Percentiles rank a stretch among this genome's conserved stretches.
Evolutionary conservation across 768 basidiomycete species (phyloP).

Genomic region (Auriscalpium orientale): DNA sequence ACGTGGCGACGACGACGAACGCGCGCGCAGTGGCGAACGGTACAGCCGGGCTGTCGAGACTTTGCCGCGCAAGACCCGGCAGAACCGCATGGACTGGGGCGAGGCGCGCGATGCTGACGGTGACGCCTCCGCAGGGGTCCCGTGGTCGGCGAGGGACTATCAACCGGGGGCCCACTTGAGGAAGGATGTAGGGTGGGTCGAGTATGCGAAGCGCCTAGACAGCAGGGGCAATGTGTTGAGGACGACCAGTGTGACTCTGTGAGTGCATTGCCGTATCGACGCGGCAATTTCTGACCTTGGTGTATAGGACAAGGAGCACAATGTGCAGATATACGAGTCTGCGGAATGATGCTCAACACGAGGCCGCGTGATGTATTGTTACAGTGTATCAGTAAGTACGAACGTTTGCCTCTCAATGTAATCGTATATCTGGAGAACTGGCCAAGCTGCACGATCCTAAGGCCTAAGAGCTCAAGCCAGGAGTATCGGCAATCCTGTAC

Average conservation of each 20-base stretch:
- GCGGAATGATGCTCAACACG: conserved; percentile 36
- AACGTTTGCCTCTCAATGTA: no score
- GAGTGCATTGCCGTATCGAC: conserved; percentile 1
- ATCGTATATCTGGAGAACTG: no score
- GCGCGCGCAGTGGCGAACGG: no score
- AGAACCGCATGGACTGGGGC: no score
- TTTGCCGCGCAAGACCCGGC: no score
- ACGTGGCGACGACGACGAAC: no score
- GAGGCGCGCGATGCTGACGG: no score
- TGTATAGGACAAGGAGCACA: conserved; percentile 33
- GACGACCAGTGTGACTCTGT: conserved; percentile 34
- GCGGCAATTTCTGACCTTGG: background rate
- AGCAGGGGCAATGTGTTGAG: conserved; percentile 38
- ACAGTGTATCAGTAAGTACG: no score
- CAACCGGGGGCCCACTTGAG: conserved; percentile 41
- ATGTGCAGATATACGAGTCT: conserved; percentile 41
- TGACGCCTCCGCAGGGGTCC: conserved; percentile 47
- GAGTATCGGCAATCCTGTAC: conserved; percentile 16
- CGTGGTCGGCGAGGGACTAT: conserved; percentile 46
- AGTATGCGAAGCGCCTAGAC: conserved; percentile 35
- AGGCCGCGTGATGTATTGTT: conserved; percentile 9
- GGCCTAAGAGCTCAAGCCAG: background rate
- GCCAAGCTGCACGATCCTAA: no score
- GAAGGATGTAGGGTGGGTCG: conserved; percentile 36
- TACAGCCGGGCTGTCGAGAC: no score